A percentile compares a stretch with the other conserved stretches of the same genome.
These are phyloP conservation scores for Lentinus brumalis DNA, from an alignment of 768 basidiomycete genomes.

Conservation along the genomic window DNA sequence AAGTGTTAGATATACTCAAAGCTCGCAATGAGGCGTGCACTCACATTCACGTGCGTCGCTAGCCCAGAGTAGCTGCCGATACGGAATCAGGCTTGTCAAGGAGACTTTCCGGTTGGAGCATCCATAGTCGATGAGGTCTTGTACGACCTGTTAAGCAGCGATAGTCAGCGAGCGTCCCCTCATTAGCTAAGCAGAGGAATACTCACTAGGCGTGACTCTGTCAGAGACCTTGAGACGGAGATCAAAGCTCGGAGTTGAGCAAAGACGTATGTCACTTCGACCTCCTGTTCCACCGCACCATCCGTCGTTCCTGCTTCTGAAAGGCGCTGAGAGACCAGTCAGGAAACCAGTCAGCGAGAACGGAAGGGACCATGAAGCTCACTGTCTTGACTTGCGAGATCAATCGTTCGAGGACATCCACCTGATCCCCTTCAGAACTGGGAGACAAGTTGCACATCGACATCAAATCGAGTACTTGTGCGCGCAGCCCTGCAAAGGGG, in stretches of 20 bases:
- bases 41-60: conserved; percentile 43
- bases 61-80: conserved; percentile 62
- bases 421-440: conserved; percentile 2
- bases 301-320: background rate
- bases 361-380: background rate
- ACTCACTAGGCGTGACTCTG: background rate
- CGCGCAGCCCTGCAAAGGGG: conserved; percentile 17
- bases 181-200: background rate
- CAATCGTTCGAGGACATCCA: background rate
- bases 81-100: conserved; percentile 49
- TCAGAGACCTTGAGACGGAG: background rate
- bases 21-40: conserved; percentile 9
- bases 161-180: background rate
- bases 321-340: background rate
- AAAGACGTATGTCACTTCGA: background rate
- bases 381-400: conserved; percentile 1
- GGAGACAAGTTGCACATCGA: conserved; percentile 18
- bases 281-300: background rate
- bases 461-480: conserved; percentile 26
- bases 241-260: conserved; percentile 1
- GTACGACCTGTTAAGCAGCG: conserved; percentile 20
- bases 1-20: background rate
- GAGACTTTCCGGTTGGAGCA: conserved; percentile 37
- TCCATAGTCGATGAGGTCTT: conserved; percentile 43
- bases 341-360: background rate